Evolutionary conservation across 441 rosid species (phyloP).

Genomic region (Bocquillonia castaneifolia): DNA sequence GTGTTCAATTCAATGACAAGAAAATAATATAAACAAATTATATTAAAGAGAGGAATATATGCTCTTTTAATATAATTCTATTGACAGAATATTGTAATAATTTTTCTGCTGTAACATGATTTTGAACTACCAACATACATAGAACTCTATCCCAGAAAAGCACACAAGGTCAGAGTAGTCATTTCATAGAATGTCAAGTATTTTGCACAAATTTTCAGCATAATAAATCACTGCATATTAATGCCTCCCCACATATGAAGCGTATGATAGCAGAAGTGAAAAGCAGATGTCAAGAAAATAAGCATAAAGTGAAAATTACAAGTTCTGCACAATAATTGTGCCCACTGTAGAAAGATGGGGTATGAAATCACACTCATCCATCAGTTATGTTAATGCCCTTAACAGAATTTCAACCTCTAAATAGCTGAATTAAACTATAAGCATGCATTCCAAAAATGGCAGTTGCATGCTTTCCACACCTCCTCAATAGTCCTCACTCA

Average conservation of each 20-base stretch:
- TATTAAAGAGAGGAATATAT: too few relatives aligned
- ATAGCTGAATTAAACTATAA: background rate
- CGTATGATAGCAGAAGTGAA: background rate
- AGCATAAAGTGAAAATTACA: background rate
- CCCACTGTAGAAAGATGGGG: background rate
- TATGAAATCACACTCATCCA: background rate
- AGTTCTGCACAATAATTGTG: background rate
- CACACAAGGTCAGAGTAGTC: background rate
- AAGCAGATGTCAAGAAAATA: background rate
- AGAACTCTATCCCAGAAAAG: background rate
- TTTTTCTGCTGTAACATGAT: background rate
- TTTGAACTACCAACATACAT: background rate
- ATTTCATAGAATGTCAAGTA: background rate
- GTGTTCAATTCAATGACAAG: too few relatives aligned
- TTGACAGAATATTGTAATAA: background rate
- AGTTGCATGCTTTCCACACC: background rate
- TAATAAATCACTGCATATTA: background rate
- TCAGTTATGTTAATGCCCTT: background rate
- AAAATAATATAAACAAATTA: too few relatives aligned
- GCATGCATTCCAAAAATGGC: background rate
- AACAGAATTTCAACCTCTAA: background rate
- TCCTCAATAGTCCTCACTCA: background rate
- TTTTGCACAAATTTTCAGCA: background rate
- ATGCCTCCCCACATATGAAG: background rate
- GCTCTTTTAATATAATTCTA: too few relatives aligned